A percentile compares a stretch with the other conserved stretches of the same genome.
These are phyloP conservation scores for Hymenoscyphus fructigenus DNA, from an alignment of 2,329 filamentous ascomycete genomes.

Conservation along the genomic window DNA sequence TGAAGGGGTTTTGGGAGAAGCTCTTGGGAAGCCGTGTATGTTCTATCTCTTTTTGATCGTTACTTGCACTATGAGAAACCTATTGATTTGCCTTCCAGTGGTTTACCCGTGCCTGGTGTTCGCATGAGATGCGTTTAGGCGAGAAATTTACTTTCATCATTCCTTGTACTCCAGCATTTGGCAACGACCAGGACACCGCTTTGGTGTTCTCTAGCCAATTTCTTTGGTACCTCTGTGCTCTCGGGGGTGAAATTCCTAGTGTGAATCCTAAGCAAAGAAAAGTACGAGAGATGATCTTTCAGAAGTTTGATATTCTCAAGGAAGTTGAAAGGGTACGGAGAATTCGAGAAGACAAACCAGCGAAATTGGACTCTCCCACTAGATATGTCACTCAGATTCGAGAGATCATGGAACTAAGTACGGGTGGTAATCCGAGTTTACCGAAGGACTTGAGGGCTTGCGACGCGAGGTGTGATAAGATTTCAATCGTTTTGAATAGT, in stretches of 20 bases:
- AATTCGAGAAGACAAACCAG: background rate
- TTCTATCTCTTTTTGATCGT: background rate
- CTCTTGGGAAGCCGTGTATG: background rate
- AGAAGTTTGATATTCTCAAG: constrained; percentile 1
- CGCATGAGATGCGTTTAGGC: constrained; percentile 12
- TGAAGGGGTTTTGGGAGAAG: constrained; percentile 7
- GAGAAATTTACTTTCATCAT: constrained; percentile 9
- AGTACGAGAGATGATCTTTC: background rate
- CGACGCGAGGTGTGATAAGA: constrained; percentile 15
- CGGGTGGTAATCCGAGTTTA: constrained; percentile 7
- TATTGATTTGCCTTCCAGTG: background rate
- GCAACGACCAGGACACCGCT: background rate
- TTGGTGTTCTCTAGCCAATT: background rate
- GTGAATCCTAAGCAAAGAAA: background rate
- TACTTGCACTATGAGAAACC: background rate
- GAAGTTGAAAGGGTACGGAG: background rate
- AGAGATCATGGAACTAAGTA: constrained; percentile 5
- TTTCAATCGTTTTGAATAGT: constrained; percentile 14
- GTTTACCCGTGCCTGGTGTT: constrained; percentile 16
- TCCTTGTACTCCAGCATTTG: background rate
- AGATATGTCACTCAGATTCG: background rate
- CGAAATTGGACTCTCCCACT: background rate
- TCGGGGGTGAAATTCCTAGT: background rate
- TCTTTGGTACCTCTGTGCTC: constrained; percentile 5
- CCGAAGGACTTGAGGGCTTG: constrained; percentile 1